Evolutionary conservation across 1,284 basidiomycete species (phyloP), one percentile per base, ranked within the genome.

Genomic region (Ustilago xerochloae): DNA sequence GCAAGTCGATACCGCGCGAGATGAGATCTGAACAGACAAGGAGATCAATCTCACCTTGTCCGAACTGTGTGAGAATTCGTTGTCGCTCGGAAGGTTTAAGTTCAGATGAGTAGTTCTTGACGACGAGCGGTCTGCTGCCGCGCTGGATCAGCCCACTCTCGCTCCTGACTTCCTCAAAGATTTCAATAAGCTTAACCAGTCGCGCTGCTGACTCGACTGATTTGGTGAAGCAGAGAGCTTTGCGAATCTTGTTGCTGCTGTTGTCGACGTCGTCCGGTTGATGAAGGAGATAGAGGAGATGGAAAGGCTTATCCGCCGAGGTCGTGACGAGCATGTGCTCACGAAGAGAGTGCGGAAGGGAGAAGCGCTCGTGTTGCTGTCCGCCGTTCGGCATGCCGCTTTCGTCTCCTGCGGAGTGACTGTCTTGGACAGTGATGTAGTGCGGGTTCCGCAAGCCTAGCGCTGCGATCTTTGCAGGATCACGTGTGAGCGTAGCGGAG

Each of bases 1-100:
- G 92, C 62, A 99, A 91, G 84, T 99, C 97, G 64, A 98, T 94
- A n/a, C 96, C 97, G 67, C 97, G 90, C 9, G 96, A 93, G 65
- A 98, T 93, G 18, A 99, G 87, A 86, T 99, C 96, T 2, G 95
- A 98, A 81, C 93, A 97, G 9, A 99, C 89, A 18, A 99, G 87
- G 67, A 97, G 88, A 64, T 96, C 90, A 26, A 97, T 89, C 64
- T 93, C 88, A 65, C 92, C 90, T 18, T 89, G 87, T 74, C 89
- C 92, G 85, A 99, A 98, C 46, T 90, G 89, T 18, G 91, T 89
- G 26, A 99, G 86, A 35, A 98, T 90, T 6, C 85, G 80, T 82
- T 90, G 92, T 46, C 95, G 89, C 80, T 97, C 93, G 10, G 86
- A 85, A 0, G 89, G 85, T 13, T 88, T 87, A 43, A 97, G 89